phyloP scores from a whole-genome alignment of 352 stramenopile species.

The Phytopythium oedochilum region DNA sequence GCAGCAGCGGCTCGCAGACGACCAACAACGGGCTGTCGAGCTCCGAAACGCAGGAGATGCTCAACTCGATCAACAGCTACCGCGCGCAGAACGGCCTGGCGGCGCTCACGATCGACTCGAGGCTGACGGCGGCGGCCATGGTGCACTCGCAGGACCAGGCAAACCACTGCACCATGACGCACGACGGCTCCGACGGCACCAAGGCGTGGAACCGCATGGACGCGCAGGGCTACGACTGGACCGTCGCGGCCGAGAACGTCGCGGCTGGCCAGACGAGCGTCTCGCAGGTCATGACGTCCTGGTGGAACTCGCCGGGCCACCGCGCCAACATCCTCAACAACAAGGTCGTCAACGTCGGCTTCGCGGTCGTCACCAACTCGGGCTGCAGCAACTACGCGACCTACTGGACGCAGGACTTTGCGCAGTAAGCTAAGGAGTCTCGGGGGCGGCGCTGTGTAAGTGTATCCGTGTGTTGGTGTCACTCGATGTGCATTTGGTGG shows the following conservation, averaged over 20 bases:
- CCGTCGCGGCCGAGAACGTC: conserved; percentile 41
- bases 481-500: neutral
- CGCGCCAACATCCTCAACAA: conserved; percentile 37
- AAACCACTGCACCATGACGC: conserved; percentile 32
- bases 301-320: conserved; percentile 47
- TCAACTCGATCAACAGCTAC: conserved; percentile 46
- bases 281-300: conserved; percentile 35
- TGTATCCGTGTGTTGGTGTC: neutral
- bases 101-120: conserved; percentile 33
- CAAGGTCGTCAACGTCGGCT: conserved; percentile 24
- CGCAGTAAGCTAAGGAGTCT: neutral
- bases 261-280: conserved; percentile 38
- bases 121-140: conserved; percentile 28
- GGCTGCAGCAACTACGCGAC: conserved; percentile 16
- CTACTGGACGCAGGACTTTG: conserved; percentile 39
- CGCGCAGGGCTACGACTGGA: conserved; percentile 33
- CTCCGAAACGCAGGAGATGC: conserved; percentile 33
- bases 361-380: conserved; percentile 22
- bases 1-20: conserved; percentile 4
- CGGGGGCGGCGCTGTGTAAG: neutral
- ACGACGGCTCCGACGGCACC: conserved; percentile 35
- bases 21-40: conserved; percentile 29
- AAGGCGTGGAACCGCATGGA: conserved; percentile 32
- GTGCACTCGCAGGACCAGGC: conserved; percentile 43
- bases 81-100: conserved; percentile 26